A percentile compares a stretch with the other conserved stretches of the same genome.
Conservation (phyloP, 768 basidiomycete species). For the Phallus indusiatus region DNA sequence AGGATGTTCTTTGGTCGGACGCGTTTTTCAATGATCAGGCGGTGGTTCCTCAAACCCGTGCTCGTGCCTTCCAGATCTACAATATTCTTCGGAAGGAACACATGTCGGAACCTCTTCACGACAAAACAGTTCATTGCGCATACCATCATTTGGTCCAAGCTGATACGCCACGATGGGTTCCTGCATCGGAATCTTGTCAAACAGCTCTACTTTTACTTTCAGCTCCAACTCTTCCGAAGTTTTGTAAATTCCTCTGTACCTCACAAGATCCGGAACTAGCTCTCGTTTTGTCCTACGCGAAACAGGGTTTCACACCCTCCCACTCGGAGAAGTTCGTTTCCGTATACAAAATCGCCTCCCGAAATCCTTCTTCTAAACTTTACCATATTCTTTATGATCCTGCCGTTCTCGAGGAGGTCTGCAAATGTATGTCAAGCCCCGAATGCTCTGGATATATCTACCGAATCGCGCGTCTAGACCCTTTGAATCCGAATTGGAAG, state of each 20-base stretch:
- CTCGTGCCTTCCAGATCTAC: not conserved
- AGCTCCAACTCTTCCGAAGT: not conserved
- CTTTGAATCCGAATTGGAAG: not conserved
- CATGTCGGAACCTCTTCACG: not conserved
- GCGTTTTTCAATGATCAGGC: not conserved
- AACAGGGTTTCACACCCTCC: not conserved
- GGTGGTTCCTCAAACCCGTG: not conserved
- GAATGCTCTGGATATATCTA: not conserved
- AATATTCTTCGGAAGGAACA: not conserved
- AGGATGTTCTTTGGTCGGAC: not conserved
- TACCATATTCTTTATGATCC: not conserved
- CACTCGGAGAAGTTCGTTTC: not conserved
- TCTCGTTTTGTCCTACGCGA: not conserved
- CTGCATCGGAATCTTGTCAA: not conserved
- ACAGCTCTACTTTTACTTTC: not conserved
- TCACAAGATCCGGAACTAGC: not conserved
- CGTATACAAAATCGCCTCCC: not conserved
- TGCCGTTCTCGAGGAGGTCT: not conserved
- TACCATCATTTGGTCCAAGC: not conserved
- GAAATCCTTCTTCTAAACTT: not conserved
- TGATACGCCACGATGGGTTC: not conserved
- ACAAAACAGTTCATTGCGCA: not conserved
- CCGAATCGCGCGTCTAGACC: not conserved
- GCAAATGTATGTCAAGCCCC: not conserved
- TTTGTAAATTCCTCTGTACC: not conserved